phyloP scores from a whole-genome alignment of 108 stramenopile species.

The Skeletonema costatum region DNA sequence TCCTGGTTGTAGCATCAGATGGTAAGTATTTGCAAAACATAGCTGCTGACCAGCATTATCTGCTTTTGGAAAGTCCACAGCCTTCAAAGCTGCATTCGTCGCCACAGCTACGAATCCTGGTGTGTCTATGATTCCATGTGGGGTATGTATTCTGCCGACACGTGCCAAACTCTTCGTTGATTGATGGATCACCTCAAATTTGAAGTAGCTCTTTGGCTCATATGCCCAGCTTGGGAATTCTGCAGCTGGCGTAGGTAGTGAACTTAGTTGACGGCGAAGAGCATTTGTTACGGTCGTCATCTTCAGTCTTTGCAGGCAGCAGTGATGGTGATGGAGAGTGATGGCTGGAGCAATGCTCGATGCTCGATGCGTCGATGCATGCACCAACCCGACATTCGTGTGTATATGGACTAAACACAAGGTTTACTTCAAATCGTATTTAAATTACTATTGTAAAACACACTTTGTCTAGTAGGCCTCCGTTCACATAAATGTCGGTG shows the following conservation, averaged over 20 bases:
- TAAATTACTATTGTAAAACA: no score
- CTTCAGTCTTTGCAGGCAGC: neutral
- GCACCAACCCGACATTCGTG: no score
- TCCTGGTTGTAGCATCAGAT: slow-evolving; percentile 65
- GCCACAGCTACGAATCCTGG: slow-evolving; percentile 70
- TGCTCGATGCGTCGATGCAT: no score
- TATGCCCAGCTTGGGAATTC: slow-evolving; percentile 40
- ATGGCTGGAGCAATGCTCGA: no score
- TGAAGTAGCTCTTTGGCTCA: slow-evolving; percentile 40
- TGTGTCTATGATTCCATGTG: slow-evolving; percentile 61
- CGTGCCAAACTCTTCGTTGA: slow-evolving; percentile 52
- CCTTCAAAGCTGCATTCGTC: slow-evolving; percentile 60
- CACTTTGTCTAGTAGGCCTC: no score
- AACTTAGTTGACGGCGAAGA: neutral
- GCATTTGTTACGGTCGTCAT: neutral
- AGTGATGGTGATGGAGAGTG: no score
- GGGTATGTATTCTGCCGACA: slow-evolving; percentile 48
- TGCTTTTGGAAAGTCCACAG: slow-evolving; percentile 37
- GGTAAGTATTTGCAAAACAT: slow-evolving; percentile 68
- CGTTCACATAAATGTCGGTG: no score
- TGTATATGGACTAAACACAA: no score
- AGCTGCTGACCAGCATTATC: slow-evolving; percentile 50
- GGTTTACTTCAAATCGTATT: no score
- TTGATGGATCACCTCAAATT: slow-evolving; percentile 49
- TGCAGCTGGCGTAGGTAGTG: slow-evolving; percentile 22